Base-by-base conservation (phyloP, 768 basidiomycete genomes). In the Tricholomella constricta region DNA sequence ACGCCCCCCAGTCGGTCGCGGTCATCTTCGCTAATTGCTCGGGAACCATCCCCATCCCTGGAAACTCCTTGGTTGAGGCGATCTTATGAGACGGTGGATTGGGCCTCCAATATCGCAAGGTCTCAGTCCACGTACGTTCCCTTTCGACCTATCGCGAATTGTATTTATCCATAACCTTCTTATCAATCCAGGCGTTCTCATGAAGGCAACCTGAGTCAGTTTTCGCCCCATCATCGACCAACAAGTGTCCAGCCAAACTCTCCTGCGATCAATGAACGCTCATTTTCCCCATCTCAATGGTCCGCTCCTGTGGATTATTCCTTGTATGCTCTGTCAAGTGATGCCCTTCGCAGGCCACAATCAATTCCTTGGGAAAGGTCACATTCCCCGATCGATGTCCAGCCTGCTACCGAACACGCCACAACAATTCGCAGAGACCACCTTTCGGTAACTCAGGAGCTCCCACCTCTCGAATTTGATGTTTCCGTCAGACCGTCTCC, bases 241-340 rank as follows among this genome's bases (percentile, higher is more conserved):
- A 7, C 10, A 2, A 43, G 42, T 27, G 42, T 43, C 17, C 42
- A 7, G 25, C 17, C 25, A 8, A 26, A 26, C 11, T 43, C 25
- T 43, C 26, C 25, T 17, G 14, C 26, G 26, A 17, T 25, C 6
- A 17, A 17, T n/a, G 42, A 43, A 27, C 26, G 25, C 15, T 27
- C 42, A 5, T 43, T 6, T 27, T 43, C 26, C 25, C 17, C 42
- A 4, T 17, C 42, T n/a, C 42, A 43, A 15, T 43, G 42, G 42
- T 15, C 25, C 25, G 25, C 27, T 44, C 10, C 44, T 3, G 19
- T 46, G 17, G 27, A 31, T 26, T 17, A 36, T 37, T 51, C 54
- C 14, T 17, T 50, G 43, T 50, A 55, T 14, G 48, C 48, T 35
- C 48, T 55, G n/a, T 36, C 46, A 35, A 25, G 23, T 12, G 23